These are phyloP conservation scores for Orbilia quercus DNA, from an alignment of 2,329 filamentous ascomycete species.

Conservation along the genomic window DNA sequence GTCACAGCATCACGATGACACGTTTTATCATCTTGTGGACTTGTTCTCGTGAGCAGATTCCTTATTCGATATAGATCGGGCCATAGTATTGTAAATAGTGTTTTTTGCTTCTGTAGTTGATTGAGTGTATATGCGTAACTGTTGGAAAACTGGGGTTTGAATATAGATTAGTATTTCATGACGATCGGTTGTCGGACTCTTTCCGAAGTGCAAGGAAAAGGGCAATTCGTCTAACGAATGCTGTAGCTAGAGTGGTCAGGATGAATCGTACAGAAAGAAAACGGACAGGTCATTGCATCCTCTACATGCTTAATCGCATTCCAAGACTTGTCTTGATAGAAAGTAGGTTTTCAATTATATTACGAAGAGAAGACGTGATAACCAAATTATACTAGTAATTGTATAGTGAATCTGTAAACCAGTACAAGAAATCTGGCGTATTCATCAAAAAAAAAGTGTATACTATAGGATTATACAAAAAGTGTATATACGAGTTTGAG, in stretches of 20 bases:
- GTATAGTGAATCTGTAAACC: conserved; percentile 22
- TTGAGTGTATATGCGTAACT: no score
- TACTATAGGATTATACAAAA: no score
- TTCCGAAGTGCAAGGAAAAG: no score
- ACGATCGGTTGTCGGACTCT: no score
- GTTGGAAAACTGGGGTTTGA: no score
- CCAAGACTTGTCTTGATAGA: conserved; percentile 10
- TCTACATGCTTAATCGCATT: no score
- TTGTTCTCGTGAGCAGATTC: conserved; percentile 22
- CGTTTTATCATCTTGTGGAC: background rate
- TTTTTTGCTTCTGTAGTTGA: background rate
- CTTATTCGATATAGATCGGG: conserved; percentile 13
- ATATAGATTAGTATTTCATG: no score
- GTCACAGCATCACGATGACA: conserved; percentile 18
- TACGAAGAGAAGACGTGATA: conserved; percentile 15
- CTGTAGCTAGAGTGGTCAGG: no score
- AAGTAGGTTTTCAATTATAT: conserved; percentile 21
- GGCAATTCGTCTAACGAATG: no score
- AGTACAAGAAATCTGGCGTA: conserved; percentile 21
- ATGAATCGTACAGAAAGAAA: no score
- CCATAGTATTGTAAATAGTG: no score
- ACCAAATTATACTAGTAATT: background rate
- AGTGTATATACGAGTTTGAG: conserved; percentile 7
- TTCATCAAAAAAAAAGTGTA: background rate
- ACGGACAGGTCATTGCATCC: no score